Base-by-base conservation (phyloP, 306 rosid genomes). In the Sophora flavescens region DNA sequence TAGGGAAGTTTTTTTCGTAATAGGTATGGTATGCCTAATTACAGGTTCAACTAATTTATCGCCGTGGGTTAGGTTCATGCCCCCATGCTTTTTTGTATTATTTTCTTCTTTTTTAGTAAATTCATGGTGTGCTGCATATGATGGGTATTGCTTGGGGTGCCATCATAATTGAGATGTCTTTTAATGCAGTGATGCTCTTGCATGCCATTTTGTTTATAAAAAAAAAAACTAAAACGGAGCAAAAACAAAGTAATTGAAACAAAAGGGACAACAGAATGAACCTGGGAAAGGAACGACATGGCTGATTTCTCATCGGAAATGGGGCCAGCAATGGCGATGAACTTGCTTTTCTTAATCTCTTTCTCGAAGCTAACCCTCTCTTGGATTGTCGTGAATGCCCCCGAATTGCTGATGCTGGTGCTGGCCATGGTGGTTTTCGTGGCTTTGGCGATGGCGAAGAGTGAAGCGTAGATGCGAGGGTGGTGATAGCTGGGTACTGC, bases 281-380 rank as follows among this genome's bases (percentile, higher is more conserved):
- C 92, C 93, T 87, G 91, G 51, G 97, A 89, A 57, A 94, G 96
- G 80, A 94, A 89, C 63, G 95, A 87, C 77, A 87, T 80, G 42
- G 96, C 95, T 63, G 96, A 85, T 45, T 86, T 88, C n/a, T 94
- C 95, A 30, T 89, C 88, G 81, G 91, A 74, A 79, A 92, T 70
- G 69, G 93, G 78, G 48, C 91, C 95, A 26, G 95, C 96, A 39
- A 92, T 59, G 80, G 96, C 97, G 84, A 91, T 90, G 88, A 94
- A 94, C 74, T 94, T 94, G 89, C 97, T 91, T 75, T 91, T 94
- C 80, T 93, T 91, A 15, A 91, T 89, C 60, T 89, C 98, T 52
- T 77, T 88, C 38, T 94, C 87, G 78, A 90, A 87, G 7, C 79
- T 79, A 32, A 87, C 85, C 35, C 39, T 87, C 63, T 94, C 97